Conservation (phyloP, 768 basidiomycete species). For the Atractiella rhizophila region DNA sequence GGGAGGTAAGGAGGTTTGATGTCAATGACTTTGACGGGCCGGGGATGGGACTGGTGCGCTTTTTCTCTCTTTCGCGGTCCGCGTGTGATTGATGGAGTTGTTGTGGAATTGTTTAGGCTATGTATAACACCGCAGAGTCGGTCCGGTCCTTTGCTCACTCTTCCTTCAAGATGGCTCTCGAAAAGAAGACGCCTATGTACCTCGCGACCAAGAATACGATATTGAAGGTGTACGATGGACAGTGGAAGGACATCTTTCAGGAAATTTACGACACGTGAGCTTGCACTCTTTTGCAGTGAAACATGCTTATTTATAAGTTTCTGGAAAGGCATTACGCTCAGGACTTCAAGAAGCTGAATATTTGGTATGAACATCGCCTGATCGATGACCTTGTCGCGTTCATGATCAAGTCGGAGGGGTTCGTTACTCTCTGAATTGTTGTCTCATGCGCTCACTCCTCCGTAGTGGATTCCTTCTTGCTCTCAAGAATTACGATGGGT, state of each 20-base stretch:
- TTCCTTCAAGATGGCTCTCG: constrained; percentile 83
- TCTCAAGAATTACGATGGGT: constrained; percentile 36
- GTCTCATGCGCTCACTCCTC: too few species aligned
- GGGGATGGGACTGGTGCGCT: constrained; percentile 91
- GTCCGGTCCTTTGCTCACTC: constrained; percentile 90
- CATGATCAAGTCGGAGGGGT: constrained; percentile 80
- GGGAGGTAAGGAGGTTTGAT: constrained; percentile 36
- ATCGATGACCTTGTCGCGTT: constrained; percentile 83
- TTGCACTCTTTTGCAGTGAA: background rate
- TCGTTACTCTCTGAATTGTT: too few species aligned
- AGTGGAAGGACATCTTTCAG: constrained; percentile 96
- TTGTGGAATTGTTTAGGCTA: background rate
- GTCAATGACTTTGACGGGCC: constrained; percentile 83
- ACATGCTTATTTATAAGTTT: background rate
- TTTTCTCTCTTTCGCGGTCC: background rate
- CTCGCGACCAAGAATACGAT: constrained; percentile 48
- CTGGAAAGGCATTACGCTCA: constrained; percentile 18
- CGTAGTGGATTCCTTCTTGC: constrained; percentile 68
- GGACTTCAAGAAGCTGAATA: constrained; percentile 22
- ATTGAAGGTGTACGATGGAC: constrained; percentile 88
- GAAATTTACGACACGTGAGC: constrained; percentile 53
- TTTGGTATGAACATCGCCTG: constrained; percentile 60
- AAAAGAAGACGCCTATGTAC: constrained; percentile 27
- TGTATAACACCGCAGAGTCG: constrained; percentile 28
- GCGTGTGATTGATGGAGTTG: background rate